phyloP scores from a whole-genome alignment of 179 eudicot genomes.

The Gypsophila paniculata region DNA sequence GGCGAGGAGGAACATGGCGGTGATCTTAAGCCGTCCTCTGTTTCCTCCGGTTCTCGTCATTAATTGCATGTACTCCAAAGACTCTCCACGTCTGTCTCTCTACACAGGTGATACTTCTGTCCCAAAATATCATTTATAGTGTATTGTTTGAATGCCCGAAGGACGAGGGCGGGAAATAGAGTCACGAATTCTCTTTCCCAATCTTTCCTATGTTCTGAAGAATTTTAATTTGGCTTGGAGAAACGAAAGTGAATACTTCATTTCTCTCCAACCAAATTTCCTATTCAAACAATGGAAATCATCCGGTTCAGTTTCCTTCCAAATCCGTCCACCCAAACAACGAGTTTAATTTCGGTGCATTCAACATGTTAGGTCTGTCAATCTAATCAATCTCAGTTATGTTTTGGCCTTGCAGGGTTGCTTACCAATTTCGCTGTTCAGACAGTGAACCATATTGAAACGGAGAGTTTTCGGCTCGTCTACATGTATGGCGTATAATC shows the following conservation, averaged over 20 bases:
- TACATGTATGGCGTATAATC: slow-evolving; percentile 38
- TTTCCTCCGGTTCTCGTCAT: slow-evolving; percentile 66
- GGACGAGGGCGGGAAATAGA: no score
- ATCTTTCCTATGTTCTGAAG: no score
- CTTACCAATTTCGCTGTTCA: neutral
- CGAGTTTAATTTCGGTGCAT: neutral
- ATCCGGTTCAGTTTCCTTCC: neutral
- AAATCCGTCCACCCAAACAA: neutral
- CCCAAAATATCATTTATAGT: neutral
- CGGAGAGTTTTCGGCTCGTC: slow-evolving; percentile 34
- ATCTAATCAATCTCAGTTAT: neutral
- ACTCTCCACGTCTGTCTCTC: slow-evolving; percentile 22
- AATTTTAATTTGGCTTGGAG: no score
- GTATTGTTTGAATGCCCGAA: no score
- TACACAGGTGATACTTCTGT: slow-evolving; percentile 32
- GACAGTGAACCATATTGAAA: slow-evolving; percentile 11
- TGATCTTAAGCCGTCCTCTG: slow-evolving; percentile 43
- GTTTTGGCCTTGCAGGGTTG: slow-evolving; percentile 26
- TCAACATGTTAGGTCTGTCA: neutral
- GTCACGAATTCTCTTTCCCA: no score
- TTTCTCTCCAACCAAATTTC: no score
- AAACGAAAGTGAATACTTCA: no score
- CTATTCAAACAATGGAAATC: neutral
- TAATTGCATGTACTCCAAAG: slow-evolving; percentile 31
- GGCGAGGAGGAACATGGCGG: slow-evolving; percentile 71